Evolutionary conservation across 2,329 filamentous ascomycete genomes (phyloP).

Genomic region (Cytospora piceicola): DNA sequence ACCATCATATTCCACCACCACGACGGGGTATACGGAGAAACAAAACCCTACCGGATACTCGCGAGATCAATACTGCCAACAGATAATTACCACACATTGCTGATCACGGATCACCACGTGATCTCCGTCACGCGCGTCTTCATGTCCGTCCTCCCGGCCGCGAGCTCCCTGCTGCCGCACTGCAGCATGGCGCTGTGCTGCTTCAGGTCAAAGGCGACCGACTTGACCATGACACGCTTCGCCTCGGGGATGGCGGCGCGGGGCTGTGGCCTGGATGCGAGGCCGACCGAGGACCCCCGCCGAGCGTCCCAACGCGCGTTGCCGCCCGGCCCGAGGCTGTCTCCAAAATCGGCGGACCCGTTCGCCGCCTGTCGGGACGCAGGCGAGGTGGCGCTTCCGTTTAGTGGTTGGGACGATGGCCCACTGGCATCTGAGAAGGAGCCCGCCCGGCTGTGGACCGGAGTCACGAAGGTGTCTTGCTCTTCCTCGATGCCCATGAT

Average conservation of each 20-base stretch:
- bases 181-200: slow-evolving; percentile 53
- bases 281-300: slow-evolving; percentile 35
- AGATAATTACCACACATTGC: neutral
- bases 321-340: slow-evolving; percentile 47
- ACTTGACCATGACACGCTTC: slow-evolving; percentile 59
- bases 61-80: neutral
- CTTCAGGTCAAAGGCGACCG: slow-evolving; percentile 61
- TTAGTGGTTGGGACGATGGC: slow-evolving; percentile 19
- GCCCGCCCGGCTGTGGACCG: slow-evolving; percentile 35
- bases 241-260: slow-evolving; percentile 52
- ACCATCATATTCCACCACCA: neutral
- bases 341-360: slow-evolving; percentile 42
- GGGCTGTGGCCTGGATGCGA: slow-evolving; percentile 34
- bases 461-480: slow-evolving; percentile 40
- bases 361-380: slow-evolving; percentile 29
- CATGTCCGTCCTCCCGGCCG: slow-evolving; percentile 49
- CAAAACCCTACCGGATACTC: slow-evolving; percentile 2
- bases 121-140: slow-evolving; percentile 53
- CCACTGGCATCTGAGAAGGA: slow-evolving; percentile 26
- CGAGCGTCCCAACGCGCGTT: slow-evolving; percentile 47
- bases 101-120: slow-evolving; percentile 46
- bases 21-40: slow-evolving; percentile 15
- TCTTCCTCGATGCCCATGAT: slow-evolving; percentile 59
- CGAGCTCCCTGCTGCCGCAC: slow-evolving; percentile 59
- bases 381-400: slow-evolving; percentile 35